Conservation (phyloP, 169 alveolate species). For the Eimeria necatrix region DNA sequence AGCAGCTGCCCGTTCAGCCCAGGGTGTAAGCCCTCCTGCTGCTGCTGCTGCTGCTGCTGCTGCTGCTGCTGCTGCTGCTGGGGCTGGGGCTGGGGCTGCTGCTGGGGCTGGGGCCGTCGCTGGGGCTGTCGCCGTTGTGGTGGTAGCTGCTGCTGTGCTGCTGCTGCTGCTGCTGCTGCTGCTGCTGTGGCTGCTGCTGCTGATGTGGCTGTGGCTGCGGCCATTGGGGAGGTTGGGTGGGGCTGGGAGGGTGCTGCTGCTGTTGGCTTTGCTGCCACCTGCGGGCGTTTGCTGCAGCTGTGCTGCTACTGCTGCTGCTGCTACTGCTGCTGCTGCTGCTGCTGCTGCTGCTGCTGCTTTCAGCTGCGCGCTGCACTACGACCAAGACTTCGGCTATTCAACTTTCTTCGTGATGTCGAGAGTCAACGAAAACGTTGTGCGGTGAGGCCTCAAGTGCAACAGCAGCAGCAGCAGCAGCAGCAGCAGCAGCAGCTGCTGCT, state of each 20-base stretch:
- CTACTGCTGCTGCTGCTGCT: neutral
- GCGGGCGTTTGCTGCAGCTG: neutral
- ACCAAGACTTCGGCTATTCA: slow-evolving; percentile 66
- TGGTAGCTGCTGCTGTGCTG: neutral
- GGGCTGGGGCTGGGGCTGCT: neutral
- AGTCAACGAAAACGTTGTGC: slow-evolving; percentile 74
- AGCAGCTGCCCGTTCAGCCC: neutral
- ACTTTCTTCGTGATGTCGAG: slow-evolving; percentile 64
- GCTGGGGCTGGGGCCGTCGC: neutral
- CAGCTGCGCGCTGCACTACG: slow-evolving; percentile 42
- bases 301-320: neutral
- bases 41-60: slow-evolving; percentile 15
- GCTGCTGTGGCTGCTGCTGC: neutral
- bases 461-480: too few species aligned
- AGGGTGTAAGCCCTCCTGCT: slow-evolving; percentile 13
- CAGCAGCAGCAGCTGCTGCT: too few species aligned
- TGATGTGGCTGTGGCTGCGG: too few species aligned
- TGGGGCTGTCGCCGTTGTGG: neutral
- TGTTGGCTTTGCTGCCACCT: neutral
- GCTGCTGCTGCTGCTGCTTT: neutral
- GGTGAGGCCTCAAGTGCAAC: slow-evolving; percentile 27
- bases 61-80: neutral
- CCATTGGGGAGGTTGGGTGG: neutral
- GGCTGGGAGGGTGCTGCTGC: neutral
- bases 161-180: neutral